phyloP scores from a whole-genome alignment of 2,329 filamentous ascomycete species.

The Fusarium albidum region DNA sequence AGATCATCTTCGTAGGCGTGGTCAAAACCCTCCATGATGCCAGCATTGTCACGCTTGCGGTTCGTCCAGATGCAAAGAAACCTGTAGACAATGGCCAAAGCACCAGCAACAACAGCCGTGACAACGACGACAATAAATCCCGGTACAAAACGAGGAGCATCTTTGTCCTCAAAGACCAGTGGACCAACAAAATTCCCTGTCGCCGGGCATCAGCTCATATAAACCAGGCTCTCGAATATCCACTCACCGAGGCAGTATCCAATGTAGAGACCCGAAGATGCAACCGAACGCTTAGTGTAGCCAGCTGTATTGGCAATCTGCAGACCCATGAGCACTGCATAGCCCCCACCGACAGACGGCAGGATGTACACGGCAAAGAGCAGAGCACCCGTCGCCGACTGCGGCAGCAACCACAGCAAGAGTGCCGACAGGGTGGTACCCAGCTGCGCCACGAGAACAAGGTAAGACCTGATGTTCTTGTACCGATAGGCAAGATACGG shows the following conservation, averaged over 20 bases:
- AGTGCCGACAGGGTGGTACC: slow-evolving; percentile 48
- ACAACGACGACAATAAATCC: slow-evolving; percentile 51
- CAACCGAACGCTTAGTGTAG: slow-evolving; percentile 59
- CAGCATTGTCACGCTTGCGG: slow-evolving; percentile 50
- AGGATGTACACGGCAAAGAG: slow-evolving; percentile 60
- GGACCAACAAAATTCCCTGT: slow-evolving; percentile 54
- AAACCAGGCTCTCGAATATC: too few relatives aligned
- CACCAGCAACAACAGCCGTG: slow-evolving; percentile 38
- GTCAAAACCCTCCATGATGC: slow-evolving; percentile 57
- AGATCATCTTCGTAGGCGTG: slow-evolving; percentile 62
- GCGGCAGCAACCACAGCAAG: slow-evolving; percentile 28
- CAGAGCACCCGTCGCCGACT: slow-evolving; percentile 46
- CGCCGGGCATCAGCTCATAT: background rate
- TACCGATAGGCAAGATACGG: slow-evolving; percentile 51
- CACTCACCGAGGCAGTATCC: slow-evolving; percentile 57
- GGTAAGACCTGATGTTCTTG: slow-evolving; percentile 45
- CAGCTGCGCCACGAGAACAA: slow-evolving; percentile 50
- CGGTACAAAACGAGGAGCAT: slow-evolving; percentile 49
- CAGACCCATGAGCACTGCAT: slow-evolving; percentile 53
- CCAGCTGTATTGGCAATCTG: slow-evolving; percentile 60
- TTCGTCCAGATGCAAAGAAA: slow-evolving; percentile 55
- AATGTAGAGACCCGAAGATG: slow-evolving; percentile 58
- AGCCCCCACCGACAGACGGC: slow-evolving; percentile 53
- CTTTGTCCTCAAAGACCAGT: slow-evolving; percentile 49
- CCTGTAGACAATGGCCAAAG: slow-evolving; percentile 53